These are phyloP conservation scores for Petunia axillaris DNA, from an alignment of 257 asterid species.

Conservation along the genomic window DNA sequence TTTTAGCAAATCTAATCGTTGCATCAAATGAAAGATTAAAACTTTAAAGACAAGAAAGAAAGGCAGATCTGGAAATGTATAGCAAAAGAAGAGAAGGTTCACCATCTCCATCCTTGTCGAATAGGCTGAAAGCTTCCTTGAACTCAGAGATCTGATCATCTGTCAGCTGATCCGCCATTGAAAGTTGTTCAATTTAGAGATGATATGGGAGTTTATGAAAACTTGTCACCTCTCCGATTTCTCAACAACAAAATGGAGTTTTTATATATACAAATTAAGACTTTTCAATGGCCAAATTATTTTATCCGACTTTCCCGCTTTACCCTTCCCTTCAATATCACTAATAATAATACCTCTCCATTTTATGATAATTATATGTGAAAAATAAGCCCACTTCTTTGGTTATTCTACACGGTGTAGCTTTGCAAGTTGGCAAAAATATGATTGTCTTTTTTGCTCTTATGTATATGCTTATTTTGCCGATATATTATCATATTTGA, in stretches of 20 bases:
- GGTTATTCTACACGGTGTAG: too few relatives aligned
- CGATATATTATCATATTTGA: too few relatives aligned
- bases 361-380: too few relatives aligned
- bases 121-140: slow-evolving; percentile 31
- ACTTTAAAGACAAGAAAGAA: not conserved
- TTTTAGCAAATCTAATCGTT: not conserved
- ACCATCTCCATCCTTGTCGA: slow-evolving; percentile 35
- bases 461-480: too few relatives aligned
- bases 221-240: slow-evolving; percentile 16
- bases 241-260: not conserved
- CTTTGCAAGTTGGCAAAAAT: too few relatives aligned
- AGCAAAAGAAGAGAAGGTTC: not conserved
- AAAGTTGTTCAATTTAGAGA: slow-evolving; percentile 7
- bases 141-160: slow-evolving; percentile 35
- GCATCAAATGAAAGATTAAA: not conserved
- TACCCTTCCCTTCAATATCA: slow-evolving; percentile 18
- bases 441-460: too few relatives aligned
- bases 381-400: too few relatives aligned
- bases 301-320: slow-evolving; percentile 30
- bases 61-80: slow-evolving; percentile 9
- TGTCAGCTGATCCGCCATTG: slow-evolving; percentile 31
- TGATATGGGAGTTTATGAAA: not conserved
- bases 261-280: not conserved
- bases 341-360: not conserved
- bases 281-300: slow-evolving; percentile 22